Evolutionary conservation across 495 filamentous ascomycete genomes (phyloP).

Genomic region (Xylaria bambusicola): DNA sequence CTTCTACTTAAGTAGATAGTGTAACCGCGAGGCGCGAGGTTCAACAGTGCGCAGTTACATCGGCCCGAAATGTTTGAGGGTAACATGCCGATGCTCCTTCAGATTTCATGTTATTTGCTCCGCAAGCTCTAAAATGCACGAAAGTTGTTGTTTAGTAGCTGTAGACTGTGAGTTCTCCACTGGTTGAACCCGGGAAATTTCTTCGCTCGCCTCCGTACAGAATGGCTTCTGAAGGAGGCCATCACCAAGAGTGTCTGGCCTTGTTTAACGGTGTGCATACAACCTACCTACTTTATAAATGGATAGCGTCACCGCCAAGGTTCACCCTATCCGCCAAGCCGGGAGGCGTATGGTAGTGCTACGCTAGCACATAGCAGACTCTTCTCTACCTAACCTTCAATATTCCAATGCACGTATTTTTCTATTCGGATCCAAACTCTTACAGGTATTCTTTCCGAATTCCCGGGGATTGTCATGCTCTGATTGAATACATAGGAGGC

Average conservation of each 20-base stretch:
- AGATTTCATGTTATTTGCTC: not conserved
- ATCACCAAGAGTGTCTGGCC: too few species aligned
- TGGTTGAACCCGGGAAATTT: too few species aligned
- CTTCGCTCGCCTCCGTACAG: too few species aligned
- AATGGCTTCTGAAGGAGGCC: too few species aligned
- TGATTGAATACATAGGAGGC: not conserved
- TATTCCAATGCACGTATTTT: not conserved
- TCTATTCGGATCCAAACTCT: not conserved
- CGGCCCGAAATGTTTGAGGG: not conserved
- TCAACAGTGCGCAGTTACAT: too few species aligned
- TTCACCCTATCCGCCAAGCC: constrained; percentile 6
- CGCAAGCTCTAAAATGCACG: not conserved
- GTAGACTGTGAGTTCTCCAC: not conserved
- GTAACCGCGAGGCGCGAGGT: too few species aligned
- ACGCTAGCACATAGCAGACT: not conserved
- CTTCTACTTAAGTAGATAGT: too few species aligned
- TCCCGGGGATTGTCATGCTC: not conserved
- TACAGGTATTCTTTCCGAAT: not conserved
- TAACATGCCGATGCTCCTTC: not conserved
- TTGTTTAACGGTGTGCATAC: too few species aligned
- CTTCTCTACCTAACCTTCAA: not conserved
- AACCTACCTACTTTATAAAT: not conserved
- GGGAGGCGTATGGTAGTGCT: not conserved
- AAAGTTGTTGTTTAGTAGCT: not conserved
- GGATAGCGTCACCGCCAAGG: not conserved